These are phyloP conservation scores for Podaxis rugospora DNA, from an alignment of 768 basidiomycete genomes.

Conservation along the genomic window DNA sequence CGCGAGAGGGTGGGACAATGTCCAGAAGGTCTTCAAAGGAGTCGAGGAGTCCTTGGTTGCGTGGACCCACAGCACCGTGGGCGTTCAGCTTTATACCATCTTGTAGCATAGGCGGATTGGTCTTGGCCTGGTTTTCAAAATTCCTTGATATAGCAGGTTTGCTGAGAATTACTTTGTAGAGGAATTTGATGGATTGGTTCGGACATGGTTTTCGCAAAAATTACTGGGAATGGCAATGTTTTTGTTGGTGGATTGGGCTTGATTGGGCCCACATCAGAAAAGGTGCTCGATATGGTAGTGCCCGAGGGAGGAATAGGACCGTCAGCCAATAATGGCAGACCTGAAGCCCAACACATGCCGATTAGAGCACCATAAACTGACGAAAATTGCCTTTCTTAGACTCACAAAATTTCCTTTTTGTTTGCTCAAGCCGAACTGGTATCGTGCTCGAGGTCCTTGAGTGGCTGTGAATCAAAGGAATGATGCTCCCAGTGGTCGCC, in stretches of 20 bases:
- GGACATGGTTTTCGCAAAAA: constrained; percentile 2
- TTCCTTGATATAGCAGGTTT: neutral
- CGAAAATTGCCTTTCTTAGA: neutral
- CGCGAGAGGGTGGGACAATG: neutral
- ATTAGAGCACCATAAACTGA: neutral
- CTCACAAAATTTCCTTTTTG: neutral
- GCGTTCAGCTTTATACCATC: neutral
- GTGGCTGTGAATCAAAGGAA: neutral
- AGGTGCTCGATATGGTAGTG: neutral
- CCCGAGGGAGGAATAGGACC: neutral
- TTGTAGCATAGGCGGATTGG: constrained; percentile 2
- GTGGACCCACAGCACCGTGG: neutral
- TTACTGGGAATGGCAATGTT: constrained; percentile 1
- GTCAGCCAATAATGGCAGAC: neutral
- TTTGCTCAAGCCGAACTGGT: neutral
- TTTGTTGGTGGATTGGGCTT: neutral
- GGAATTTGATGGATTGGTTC: constrained; percentile 8
- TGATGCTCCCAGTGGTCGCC: neutral
- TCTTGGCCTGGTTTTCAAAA: neutral
- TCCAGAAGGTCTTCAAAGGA: neutral
- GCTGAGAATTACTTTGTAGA: neutral
- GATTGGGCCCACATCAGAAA: neutral
- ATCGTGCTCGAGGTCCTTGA: neutral
- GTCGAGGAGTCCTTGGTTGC: neutral
- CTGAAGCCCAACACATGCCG: neutral